These are phyloP conservation scores for Russula sp. DNA, from an alignment of 768 basidiomycete species.

Conservation along the genomic window DNA sequence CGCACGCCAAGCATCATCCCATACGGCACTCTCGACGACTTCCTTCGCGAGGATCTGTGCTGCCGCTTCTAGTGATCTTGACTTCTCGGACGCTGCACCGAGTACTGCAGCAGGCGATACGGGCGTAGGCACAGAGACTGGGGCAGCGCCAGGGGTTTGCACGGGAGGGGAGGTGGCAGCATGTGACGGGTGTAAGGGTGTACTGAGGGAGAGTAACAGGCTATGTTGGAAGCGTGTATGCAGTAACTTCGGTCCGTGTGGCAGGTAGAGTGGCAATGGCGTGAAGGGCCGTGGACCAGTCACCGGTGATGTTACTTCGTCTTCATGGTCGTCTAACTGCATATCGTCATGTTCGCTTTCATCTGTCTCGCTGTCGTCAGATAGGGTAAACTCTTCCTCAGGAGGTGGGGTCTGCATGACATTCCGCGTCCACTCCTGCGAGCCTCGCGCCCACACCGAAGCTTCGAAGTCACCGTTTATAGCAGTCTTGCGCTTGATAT, in stretches of 20 bases:
- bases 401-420: slow-evolving; percentile 23
- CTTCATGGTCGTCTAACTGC: slow-evolving; percentile 28
- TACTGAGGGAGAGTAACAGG: slow-evolving; percentile 53
- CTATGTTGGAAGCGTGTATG: slow-evolving; percentile 62
- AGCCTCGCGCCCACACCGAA: slow-evolving; percentile 36
- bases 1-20: slow-evolving; percentile 60
- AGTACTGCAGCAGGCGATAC: slow-evolving; percentile 73
- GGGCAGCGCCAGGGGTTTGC: slow-evolving; percentile 30
- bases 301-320: slow-evolving; percentile 21
- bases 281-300: slow-evolving; percentile 52
- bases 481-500: slow-evolving; percentile 55
- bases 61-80: slow-evolving; percentile 59
- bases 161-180: slow-evolving; percentile 41
- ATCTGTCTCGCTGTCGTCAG: slow-evolving; percentile 33
- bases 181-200: slow-evolving; percentile 52
- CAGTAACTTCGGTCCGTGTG: slow-evolving; percentile 60
- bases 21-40: slow-evolving; percentile 63
- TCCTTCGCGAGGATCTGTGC: slow-evolving; percentile 58
- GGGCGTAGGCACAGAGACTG: slow-evolving; percentile 67
- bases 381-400: slow-evolving; percentile 29
- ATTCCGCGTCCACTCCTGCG: slow-evolving; percentile 42
- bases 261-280: slow-evolving; percentile 64
- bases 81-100: slow-evolving; percentile 56
- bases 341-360: slow-evolving; percentile 36
- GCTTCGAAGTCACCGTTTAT: slow-evolving; percentile 32